Conservation (phyloP, 306 rosid genomes). For the Gillenia trifoliata region DNA sequence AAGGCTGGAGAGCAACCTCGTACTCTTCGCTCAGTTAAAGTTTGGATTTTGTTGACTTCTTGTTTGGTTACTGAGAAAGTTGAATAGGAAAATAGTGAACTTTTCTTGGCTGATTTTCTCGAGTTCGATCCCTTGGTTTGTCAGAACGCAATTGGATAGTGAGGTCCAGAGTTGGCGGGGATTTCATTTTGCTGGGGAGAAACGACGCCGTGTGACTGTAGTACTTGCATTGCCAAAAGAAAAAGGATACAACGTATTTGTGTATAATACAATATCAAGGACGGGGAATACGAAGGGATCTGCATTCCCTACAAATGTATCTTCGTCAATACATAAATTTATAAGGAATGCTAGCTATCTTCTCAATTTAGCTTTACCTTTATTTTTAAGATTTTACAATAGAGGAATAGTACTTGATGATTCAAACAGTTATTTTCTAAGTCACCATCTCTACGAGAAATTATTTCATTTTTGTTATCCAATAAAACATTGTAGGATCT, state of each 20-base stretch:
- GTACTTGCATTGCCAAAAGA: neutral
- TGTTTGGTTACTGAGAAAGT: constrained; percentile 4
- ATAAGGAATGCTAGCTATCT: too few species aligned
- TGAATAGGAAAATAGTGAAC: neutral
- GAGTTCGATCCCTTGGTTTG: neutral
- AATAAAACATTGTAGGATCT: too few species aligned
- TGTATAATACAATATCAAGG: neutral
- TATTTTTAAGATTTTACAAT: too few species aligned
- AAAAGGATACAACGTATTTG: neutral
- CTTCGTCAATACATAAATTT: too few species aligned
- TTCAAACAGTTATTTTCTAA: too few species aligned
- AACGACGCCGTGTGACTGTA: neutral
- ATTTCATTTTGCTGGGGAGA: neutral
- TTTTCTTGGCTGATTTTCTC: neutral
- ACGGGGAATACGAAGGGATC: neutral
- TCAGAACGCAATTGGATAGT: neutral
- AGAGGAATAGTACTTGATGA: too few species aligned
- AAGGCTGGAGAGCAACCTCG: constrained; percentile 7
- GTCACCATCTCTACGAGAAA: too few species aligned
- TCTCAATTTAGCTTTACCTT: too few species aligned
- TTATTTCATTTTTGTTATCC: too few species aligned
- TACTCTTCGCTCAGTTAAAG: neutral
- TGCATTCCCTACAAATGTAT: neutral
- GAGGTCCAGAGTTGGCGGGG: constrained; percentile 6
- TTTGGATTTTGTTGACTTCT: neutral